These are phyloP conservation scores for Russula vinacea DNA, from an alignment of 768 basidiomycete genomes.

Conservation along the genomic window DNA sequence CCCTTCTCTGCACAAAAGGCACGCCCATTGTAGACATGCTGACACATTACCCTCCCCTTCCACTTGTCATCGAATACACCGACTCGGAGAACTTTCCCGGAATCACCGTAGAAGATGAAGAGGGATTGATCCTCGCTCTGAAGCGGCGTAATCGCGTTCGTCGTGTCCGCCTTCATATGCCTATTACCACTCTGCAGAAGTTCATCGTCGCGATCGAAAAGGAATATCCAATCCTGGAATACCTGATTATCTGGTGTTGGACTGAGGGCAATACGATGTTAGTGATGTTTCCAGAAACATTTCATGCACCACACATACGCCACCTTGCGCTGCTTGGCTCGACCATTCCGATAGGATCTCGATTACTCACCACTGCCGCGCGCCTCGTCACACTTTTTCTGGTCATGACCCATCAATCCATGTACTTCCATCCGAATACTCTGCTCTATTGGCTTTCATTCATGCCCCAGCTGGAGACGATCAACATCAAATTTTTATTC, in stretches of 20 bases:
- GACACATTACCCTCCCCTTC: too few relatives aligned
- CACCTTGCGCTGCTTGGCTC: background rate
- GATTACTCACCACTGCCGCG: background rate
- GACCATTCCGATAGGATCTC: background rate
- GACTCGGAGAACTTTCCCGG: too few relatives aligned
- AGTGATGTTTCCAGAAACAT: background rate
- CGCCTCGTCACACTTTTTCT: background rate
- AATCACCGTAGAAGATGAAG: too few relatives aligned
- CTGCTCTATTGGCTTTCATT: background rate
- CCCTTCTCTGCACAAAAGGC: background rate
- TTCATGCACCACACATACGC: background rate
- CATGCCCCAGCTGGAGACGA: conserved; percentile 5
- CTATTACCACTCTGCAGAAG: too few relatives aligned
- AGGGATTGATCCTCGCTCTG: too few relatives aligned
- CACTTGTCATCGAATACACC: too few relatives aligned
- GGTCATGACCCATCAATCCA: too few relatives aligned
- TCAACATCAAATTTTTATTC: background rate
- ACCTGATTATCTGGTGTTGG: background rate
- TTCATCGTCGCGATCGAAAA: background rate
- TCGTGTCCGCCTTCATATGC: too few relatives aligned
- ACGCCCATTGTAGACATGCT: background rate
- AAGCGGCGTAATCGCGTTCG: too few relatives aligned
- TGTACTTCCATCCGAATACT: background rate
- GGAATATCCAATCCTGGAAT: background rate
- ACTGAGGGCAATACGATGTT: rapidly evolving